phyloP scores from a whole-genome alignment of 2,329 filamentous ascomycete genomes.

The Alternaria sp. region DNA sequence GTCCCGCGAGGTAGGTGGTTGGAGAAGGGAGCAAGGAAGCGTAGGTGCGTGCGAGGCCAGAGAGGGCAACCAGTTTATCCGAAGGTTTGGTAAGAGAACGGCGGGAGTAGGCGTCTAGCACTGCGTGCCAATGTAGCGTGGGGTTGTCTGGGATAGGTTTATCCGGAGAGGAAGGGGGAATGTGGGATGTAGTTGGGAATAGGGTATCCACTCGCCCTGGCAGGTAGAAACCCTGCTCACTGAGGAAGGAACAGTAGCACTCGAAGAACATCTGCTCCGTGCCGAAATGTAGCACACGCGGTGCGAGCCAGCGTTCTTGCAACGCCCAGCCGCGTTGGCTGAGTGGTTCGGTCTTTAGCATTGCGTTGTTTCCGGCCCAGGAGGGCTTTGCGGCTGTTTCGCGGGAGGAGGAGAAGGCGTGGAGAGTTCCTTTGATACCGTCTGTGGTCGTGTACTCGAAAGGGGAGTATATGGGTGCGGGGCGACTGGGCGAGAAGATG shows the following conservation, averaged over 20 bases:
- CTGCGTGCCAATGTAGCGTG: not conserved
- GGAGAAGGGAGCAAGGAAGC: not conserved
- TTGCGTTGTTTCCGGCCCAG: not conserved
- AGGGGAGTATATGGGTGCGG: not conserved
- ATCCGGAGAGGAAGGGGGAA: not conserved
- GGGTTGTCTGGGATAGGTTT: not conserved
- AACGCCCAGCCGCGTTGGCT: not conserved
- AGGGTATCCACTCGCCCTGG: not conserved
- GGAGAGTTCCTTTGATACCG: not conserved
- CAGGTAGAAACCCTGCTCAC: not conserved
- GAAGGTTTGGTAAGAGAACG: not conserved
- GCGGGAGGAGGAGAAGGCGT: not conserved
- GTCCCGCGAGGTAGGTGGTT: not conserved
- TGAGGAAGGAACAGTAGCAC: not conserved
- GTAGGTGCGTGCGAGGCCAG: not conserved
- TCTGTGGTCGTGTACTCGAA: not conserved
- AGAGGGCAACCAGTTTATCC: not conserved
- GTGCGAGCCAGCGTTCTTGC: not conserved
- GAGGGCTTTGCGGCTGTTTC: not conserved
- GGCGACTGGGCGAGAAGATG: not conserved
- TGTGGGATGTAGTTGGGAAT: not conserved
- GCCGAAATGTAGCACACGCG: not conserved
- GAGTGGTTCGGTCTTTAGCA: not conserved
- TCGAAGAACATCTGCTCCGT: not conserved
- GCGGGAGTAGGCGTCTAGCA: not conserved